These are phyloP conservation scores for Phytophthora vignae DNA, from an alignment of 352 stramenopile genomes.

Conservation along the genomic window DNA sequence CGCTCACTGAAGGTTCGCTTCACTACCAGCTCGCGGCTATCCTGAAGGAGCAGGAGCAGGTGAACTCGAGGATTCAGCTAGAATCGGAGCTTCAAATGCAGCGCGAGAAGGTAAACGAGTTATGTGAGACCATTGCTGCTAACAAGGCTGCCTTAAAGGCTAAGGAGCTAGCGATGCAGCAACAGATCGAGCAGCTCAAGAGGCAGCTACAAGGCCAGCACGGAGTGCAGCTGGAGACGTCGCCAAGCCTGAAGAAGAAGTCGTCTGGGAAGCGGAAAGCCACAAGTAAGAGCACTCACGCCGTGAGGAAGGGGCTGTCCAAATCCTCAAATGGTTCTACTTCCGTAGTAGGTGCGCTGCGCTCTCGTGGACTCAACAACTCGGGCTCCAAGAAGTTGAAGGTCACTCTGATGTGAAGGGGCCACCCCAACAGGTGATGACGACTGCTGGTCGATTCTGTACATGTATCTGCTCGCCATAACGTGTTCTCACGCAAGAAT, in stretches of 20 bases:
- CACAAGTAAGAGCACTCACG: slow-evolving; percentile 51
- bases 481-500: slow-evolving; percentile 16
- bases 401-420: slow-evolving; percentile 52
- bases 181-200: slow-evolving; percentile 66
- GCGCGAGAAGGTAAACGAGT: slow-evolving; percentile 69
- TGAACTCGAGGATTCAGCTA: slow-evolving; percentile 40
- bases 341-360: slow-evolving; percentile 62
- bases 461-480: slow-evolving; percentile 8
- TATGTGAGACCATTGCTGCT: slow-evolving; percentile 59
- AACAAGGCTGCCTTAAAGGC: slow-evolving; percentile 63
- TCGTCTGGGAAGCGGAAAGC: slow-evolving; percentile 66
- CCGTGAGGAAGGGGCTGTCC: slow-evolving; percentile 47
- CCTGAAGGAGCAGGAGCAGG: slow-evolving; percentile 59
- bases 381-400: slow-evolving; percentile 62
- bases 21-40: slow-evolving; percentile 60
- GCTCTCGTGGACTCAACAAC: slow-evolving; percentile 55
- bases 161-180: slow-evolving; percentile 79
- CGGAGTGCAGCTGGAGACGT: slow-evolving; percentile 45
- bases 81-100: slow-evolving; percentile 55
- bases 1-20: slow-evolving; percentile 65
- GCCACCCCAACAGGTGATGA: slow-evolving; percentile 22
- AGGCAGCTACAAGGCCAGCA: slow-evolving; percentile 47
- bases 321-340: slow-evolving; percentile 53
- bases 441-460: slow-evolving; percentile 6
- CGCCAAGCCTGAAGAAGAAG: slow-evolving; percentile 45